Evolutionary conservation across 2,329 filamentous ascomycete species (phyloP), one percentile per base, ranked within the genome.

Genomic region (Calonectria crousiana): DNA sequence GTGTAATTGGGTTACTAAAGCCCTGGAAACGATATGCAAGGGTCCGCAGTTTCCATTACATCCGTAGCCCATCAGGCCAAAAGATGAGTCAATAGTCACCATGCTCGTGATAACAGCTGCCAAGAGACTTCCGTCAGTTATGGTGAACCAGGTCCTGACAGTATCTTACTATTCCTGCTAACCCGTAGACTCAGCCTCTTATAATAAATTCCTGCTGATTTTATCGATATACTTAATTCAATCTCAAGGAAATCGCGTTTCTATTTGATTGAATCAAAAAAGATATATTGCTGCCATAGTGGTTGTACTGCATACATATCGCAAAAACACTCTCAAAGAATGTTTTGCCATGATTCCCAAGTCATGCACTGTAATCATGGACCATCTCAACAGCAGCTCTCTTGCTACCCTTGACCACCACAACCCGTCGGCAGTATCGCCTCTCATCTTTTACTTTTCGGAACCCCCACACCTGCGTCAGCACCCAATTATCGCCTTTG

Each of bases 381-480:
- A 92, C 86, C 78, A 92, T 85, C 80, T 87, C 85, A 70, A 91
- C 84, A 78, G 86, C 85, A 47, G 86, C 86, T 77, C 86, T 86
- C 85, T 90, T 82, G 8, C 78, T 81, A 26, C 83, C 88, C 85
- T 91, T 91, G 67, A 85, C 85, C 34, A 90, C 85, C 1, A 91
- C 83, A 6, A 92, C 83, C 75, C 91, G 89, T 67, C 91, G 84
- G 65, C 84, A 86, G 77, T 92, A 87, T 76, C 88, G 84, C 75
- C 91, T 83, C 86, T 88, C 85, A 13, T 88, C 90, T 11, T 89
- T 83, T 9, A 91, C 80, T 30, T 80, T 78, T 87, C 91, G 87
- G 81, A 92, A 92, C 0, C 91, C 91, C 91, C 91, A 92, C 74
- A 90, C 83, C 88, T 92, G 90, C 18, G 82, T 84, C 8, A 89